Conservation (phyloP, 192 early-diverging fungal genomes). For the Linnemannia elongata region DNA sequence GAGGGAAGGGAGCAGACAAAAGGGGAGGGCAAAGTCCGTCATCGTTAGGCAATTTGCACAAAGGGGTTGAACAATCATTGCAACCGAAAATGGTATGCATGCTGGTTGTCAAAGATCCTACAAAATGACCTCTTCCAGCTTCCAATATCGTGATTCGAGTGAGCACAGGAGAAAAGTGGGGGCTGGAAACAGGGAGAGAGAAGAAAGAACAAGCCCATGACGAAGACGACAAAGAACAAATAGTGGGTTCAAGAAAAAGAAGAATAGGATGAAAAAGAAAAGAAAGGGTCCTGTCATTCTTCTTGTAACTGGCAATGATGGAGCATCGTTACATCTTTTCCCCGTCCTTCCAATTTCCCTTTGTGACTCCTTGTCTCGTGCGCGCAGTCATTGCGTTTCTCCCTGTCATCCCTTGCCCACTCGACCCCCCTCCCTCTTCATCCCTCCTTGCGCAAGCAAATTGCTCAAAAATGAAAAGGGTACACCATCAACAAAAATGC, state of each 20-base stretch:
- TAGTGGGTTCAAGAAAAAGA: neutral
- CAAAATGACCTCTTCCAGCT: neutral
- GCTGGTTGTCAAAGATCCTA: neutral
- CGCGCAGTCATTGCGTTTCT: neutral
- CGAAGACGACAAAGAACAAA: neutral
- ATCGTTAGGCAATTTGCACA: neutral
- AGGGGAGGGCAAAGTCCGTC: conserved; percentile 5
- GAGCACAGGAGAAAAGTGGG: neutral
- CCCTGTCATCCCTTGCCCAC: neutral
- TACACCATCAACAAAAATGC: no score
- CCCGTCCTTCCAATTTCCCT: neutral
- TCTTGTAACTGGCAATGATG: neutral
- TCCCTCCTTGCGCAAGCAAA: no score
- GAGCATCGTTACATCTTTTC: neutral
- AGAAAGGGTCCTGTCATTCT: neutral
- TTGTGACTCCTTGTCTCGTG: neutral
- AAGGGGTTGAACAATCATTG: neutral
- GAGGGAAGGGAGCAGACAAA: neutral
- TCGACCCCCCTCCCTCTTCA: no score
- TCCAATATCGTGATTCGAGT: neutral
- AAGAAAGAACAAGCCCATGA: neutral
- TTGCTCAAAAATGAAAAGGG: no score
- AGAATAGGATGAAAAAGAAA: neutral
- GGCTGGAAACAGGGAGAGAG: neutral
- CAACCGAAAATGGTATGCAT: conserved; percentile 41